Percentiles rank a stretch among this genome's conserved stretches.
phyloP scores from a whole-genome alignment of 306 rosid genomes.

The Herpetospermum pedunculosum region DNA sequence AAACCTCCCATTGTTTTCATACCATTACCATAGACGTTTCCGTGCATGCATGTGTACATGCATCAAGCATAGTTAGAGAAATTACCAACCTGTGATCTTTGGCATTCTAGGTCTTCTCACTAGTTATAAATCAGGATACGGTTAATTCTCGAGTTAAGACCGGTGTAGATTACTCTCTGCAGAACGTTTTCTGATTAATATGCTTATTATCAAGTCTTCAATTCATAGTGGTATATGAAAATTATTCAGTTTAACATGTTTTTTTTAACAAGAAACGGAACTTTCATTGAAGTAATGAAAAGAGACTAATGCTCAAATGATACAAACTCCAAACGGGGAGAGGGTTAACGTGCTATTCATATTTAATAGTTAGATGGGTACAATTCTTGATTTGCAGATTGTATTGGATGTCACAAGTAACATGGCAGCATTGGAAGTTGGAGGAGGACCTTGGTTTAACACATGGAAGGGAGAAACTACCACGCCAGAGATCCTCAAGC shows the following conservation, averaged over 20 bases:
- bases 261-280: too few species aligned
- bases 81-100: neutral
- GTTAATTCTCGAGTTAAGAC: neutral
- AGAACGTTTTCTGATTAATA: neutral
- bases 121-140: neutral
- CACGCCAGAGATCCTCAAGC: constrained; percentile 28
- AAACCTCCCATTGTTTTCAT: too few species aligned
- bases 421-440: constrained; percentile 81
- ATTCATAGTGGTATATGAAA: neutral
- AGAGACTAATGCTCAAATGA: too few species aligned
- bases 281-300: too few species aligned
- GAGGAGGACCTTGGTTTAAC: constrained; percentile 95
- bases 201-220: neutral
- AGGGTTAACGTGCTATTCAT: too few species aligned
- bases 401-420: constrained; percentile 69
- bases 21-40: neutral
- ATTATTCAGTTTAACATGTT: neutral
- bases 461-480: constrained; percentile 70
- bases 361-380: neutral
- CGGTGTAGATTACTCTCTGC: neutral
- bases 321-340: too few species aligned
- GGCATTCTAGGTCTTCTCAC: neutral
- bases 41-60: neutral
- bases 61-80: neutral
- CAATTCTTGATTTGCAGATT: constrained; percentile 29